Evolutionary conservation across 352 stramenopile genomes (phyloP), one percentile per base, ranked within the genome.

Genomic region (Pythium oligandrum): DNA sequence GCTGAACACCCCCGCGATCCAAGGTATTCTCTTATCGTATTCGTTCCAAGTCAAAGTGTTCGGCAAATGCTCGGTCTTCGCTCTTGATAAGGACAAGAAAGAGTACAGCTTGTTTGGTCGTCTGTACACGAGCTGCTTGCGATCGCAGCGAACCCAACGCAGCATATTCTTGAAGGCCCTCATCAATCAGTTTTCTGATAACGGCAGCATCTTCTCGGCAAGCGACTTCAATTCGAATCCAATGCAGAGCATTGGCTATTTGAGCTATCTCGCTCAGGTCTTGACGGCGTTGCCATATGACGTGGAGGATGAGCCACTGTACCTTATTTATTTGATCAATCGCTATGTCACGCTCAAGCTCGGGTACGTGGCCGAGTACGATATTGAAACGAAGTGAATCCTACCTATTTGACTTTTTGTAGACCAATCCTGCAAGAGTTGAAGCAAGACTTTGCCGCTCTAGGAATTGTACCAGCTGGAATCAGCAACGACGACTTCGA

Each of bases 241-340:
- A 4, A 54, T 66, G 26, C 39, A 58, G 11, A 73, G 48, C 6
- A 55, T 93, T 38, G 75, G 88, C 39, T 93, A 90, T 71, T 67
- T 93, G 53, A 78, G 61, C 57, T 95, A 91, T 61, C 30, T 93
- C 33, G 66, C 80, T 6, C 66, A 88, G 45, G 57, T 95, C 6
- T 52, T 95, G 17, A 68, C 76, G 6, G 68, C 75, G 7, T 63
- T 95, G 39, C 83, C 85, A 33, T 95, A 87, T 49, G 78, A 90
- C 30, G 59, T 89, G 36, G 81, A 93, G 34, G 79, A 95, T 38
- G 83, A 95, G 40, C 85, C 82, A 43, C 67, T 95, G 26, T 86
- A 84, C 58, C 66, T 95, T 71, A 91, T 95, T 70, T 92, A 94
- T 72, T 70, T 74, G 52, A 88, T 93, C 64, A 93, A 93, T 57